Base-by-base conservation (phyloP, 176 grass and related monocot species). In the Eragrostis curvula region DNA sequence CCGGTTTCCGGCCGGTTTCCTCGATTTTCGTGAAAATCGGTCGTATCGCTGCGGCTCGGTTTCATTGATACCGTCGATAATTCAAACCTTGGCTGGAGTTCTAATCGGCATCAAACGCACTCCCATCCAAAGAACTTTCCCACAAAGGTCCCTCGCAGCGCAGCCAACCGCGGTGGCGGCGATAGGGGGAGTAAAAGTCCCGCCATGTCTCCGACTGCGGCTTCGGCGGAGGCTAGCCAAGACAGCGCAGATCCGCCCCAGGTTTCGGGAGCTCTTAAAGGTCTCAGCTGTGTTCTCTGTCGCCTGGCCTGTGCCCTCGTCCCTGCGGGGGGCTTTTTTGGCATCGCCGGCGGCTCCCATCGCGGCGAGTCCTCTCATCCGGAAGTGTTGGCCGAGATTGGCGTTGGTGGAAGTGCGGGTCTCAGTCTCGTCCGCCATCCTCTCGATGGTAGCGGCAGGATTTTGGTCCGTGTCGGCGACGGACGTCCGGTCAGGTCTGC, bases 401-500 rank as follows among this genome's bases (percentile, higher is more conserved):
- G 24, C 12, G n/a, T n/a, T n/a, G n/a, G n/a, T n/a, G n/a, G n/a
- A n/a, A n/a, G n/a, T n/a, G n/a, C n/a, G n/a, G 68, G 25, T 73
- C 27, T 49, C 46, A 0, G 15, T 51, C 24, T 51, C 47, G 70
- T 8, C 8, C 0, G 46, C 25, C 6, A 0, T 32, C 12, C 24
- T 72, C 46, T 20, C 16, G 24, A 30, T 8, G 45, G 15, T 24
- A 50, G 8, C 8, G 46, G 47, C 70, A 52, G 27, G 14, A 47
- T 73, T 32, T 30, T 73, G 44, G 46, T 73, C 70, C 46, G 70
- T 32, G 70, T 51, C 70, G 24, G 70, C 47, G 47, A 30, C 15
- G 70, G 47, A 46, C 70, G 44, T 71, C 70, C 46, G 2, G 27
- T 73, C 30, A 73, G 70, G 70, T 73, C 25, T 51, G 70, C 3